Percentiles rank a stretch among this genome's conserved stretches.
These are phyloP conservation scores for Xerocomellus amylosporus DNA, from an alignment of 768 basidiomycete genomes.

Conservation along the genomic window DNA sequence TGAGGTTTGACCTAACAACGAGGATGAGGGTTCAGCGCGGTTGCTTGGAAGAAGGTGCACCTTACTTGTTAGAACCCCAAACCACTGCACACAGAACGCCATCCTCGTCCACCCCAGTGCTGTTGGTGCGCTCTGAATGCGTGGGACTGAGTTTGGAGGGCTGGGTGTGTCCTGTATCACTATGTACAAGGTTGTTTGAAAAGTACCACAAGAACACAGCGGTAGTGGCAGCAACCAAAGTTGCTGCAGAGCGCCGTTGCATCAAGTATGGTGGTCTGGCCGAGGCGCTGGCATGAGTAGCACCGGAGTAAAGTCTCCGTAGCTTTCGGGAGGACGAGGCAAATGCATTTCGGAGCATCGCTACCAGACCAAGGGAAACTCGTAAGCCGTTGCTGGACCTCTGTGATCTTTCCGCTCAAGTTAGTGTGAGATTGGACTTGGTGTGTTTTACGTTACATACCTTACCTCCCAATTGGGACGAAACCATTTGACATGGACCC, in stretches of 20 bases:
- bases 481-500: conserved; percentile 23
- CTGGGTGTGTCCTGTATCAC: conserved; percentile 28
- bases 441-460: background rate
- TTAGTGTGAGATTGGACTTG: background rate
- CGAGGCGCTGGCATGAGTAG: background rate
- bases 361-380: background rate
- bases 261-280: conserved; percentile 1
- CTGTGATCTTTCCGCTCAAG: background rate
- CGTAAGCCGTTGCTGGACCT: background rate
- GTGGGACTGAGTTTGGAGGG: background rate
- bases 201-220: conserved; percentile 40
- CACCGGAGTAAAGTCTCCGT: conserved; percentile 8
- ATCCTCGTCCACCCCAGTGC: conserved; percentile 25
- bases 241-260: conserved; percentile 12
- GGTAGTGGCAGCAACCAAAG: conserved; percentile 23
- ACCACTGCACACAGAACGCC: conserved; percentile 48
- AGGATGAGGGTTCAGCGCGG: background rate
- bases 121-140: conserved; percentile 13
- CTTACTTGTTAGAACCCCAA: conserved; percentile 77
- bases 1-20: conserved; percentile 42
- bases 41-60: background rate
- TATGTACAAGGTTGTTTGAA: conserved; percentile 33
- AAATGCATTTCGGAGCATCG: conserved; percentile 16
- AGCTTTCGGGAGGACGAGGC: conserved; percentile 1
- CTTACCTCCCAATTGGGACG: background rate